Base-by-base conservation (phyloP, 2,329 filamentous ascomycete species). In the Cadophora gregata region DNA sequence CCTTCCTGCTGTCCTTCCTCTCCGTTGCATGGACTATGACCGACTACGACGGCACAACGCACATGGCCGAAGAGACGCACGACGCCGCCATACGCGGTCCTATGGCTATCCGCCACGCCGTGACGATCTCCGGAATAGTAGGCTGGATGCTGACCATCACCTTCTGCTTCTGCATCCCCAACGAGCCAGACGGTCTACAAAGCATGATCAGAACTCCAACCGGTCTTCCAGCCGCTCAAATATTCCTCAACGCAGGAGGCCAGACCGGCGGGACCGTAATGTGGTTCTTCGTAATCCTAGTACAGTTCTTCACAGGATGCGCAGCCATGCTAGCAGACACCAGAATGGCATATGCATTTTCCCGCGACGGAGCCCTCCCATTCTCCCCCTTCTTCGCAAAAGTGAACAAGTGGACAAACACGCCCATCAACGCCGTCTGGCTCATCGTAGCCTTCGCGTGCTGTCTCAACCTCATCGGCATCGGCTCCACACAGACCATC, bases 1-100 rank as follows among this genome's bases (percentile, higher is more conserved):
- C 87, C 0, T 90, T 89, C 71, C 79, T 90, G 10, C 79, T 90
- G 7, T 81, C 80, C 29, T 86, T 86, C 70, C 76, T 86, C 6
- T 85, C 83, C 19, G 84, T 86, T 16, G 83, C 84, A 25, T 86
- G 84, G 84, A 88, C 86, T n/a, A 89, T 90, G 87, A 90, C 87
- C 6, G 87, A 89, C 74, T 90, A 89, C 74, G 87, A 90, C 71
- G 87, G 85, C 55, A 90, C 88, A 12, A 89, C 87, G 6, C 88
- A 90, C 72, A 89, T 90, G 84, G 88, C 86, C 1, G 88, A 90
- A 79, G 87, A 90, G 77, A 89, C 86, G 0, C 86, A 88, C 70
- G 84, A 90, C 74, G 87, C 88, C 7, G 86, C 86, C 1, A 81
- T 86, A 60, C 81, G 82, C 67, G 88, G 86, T 0, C 87, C 88